Evolutionary conservation across 2,329 filamentous ascomycete genomes (phyloP), one percentile per base, ranked within the genome.

Genomic region (Colletotrichum sansevieriae): DNA sequence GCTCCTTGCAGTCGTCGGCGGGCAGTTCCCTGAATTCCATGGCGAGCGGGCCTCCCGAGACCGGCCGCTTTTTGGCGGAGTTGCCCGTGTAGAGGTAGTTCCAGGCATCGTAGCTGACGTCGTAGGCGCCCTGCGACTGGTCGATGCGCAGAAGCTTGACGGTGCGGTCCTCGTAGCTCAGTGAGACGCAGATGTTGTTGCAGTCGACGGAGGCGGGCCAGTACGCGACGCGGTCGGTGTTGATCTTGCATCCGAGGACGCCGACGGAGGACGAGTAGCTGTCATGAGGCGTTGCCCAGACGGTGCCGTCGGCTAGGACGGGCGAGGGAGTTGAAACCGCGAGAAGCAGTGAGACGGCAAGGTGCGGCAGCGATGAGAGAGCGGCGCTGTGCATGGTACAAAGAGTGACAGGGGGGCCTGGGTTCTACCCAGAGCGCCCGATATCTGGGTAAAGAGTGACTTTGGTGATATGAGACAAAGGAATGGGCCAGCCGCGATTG

Each of bases 81-180:
- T 80, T 72, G 43, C 83, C 84, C 11, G 81, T 83, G 69, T 79
- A 75, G 13, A 87, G 81, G 71, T 84, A 83, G 77, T 84, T 84
- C 83, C 83, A 87, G 22, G 84, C 84, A 65, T 86, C 84, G 76
- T 86, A 86, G 71, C 75, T 79, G 76, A 87, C 79, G 72, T 87
- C 84, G 76, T 84, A 74, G 44, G 84, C 84, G 56, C 83, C 83
- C 55, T 70, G 71, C 13, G 74, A 75, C 65, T 73, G 71, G 65
- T 75, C 74, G 49, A 75, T 62, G 44, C 72, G 72, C 11, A 75
- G 74, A 10, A 75, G 72, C 58, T 74, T 70, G 33, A 75, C 51
- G 54, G 71, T 65, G 46, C 74, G 74, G 35, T 67, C 72, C 3
- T 51, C 64, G 56, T 72, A 67, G 61, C 20, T 68, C 39, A 75